These are phyloP conservation scores for Parascedosporium putredinis DNA, from an alignment of 2,329 filamentous ascomycete species.

Conservation along the genomic window DNA sequence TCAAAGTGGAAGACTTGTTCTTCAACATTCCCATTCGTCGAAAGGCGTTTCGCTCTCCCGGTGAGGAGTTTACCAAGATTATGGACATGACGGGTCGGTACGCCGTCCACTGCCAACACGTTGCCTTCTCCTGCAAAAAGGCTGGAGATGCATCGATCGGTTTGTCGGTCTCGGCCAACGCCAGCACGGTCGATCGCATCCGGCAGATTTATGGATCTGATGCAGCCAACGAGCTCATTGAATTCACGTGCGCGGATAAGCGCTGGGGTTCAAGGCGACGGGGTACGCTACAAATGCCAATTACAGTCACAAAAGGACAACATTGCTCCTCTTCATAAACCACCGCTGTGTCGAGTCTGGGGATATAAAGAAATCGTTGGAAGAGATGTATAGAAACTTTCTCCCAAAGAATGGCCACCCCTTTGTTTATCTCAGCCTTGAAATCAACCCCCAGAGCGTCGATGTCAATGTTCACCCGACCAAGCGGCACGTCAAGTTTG, in stretches of 20 bases:
- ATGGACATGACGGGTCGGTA: conserved; percentile 90
- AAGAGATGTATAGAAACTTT: conserved; percentile 80
- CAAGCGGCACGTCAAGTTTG: conserved; percentile 91
- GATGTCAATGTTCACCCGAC: conserved; percentile 98
- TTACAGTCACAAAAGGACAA: conserved; percentile 84
- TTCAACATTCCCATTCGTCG: conserved; percentile 89
- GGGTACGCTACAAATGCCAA: conserved; percentile 89
- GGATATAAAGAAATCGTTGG: conserved; percentile 77
- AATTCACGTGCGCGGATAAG: conserved; percentile 60
- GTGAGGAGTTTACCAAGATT: conserved; percentile 97
- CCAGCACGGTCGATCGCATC: conserved; percentile 70
- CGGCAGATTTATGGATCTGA: conserved; percentile 77
- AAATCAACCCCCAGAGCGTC: conserved; percentile 84
- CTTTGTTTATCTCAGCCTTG: conserved; percentile 83
- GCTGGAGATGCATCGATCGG: conserved; percentile 78
- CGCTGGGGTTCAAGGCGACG: conserved; percentile 77
- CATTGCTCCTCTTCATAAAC: conserved; percentile 87
- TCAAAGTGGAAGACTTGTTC: conserved; percentile 93
- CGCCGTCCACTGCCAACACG: conserved; percentile 81
- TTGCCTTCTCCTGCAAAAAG: conserved; percentile 95
- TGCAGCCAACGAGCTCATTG: conserved; percentile 80
- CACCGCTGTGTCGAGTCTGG: conserved; percentile 87
- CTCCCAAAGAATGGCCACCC: conserved; percentile 90
- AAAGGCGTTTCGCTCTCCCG: conserved; percentile 78
- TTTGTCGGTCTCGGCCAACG: conserved; percentile 65